Evolutionary conservation across 164 flowering plant genomes (phyloP).

Genomic region (Nymphaea colorata): DNA sequence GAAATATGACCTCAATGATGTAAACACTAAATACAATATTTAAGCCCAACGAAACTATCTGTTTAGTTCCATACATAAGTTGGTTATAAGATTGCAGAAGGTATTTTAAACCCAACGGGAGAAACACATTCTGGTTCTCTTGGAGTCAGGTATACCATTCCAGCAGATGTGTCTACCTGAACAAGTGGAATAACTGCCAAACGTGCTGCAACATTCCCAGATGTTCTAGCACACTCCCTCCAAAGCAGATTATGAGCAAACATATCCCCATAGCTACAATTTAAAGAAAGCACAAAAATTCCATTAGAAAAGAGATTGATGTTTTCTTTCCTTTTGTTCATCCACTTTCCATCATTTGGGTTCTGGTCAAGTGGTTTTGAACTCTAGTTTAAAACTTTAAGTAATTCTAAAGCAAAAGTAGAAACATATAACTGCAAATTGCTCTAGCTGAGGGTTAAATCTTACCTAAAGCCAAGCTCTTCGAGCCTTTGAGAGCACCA

Average conservation of each 20-base stretch:
- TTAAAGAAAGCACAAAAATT: neutral
- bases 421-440: too few relatives aligned
- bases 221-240: slow-evolving; percentile 89
- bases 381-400: too few relatives aligned
- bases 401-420: neutral
- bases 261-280: slow-evolving; percentile 86
- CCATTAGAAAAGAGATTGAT: neutral
- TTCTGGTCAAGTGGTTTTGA: neutral
- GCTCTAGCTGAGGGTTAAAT: neutral
- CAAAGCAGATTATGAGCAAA: slow-evolving; percentile 95
- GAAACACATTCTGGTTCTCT: neutral
- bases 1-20: too few relatives aligned
- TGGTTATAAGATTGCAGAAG: too few relatives aligned
- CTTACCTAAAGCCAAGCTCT: slow-evolving; percentile 87
- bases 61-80: too few relatives aligned
- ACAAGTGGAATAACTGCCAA: slow-evolving; percentile 84
- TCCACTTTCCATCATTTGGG: neutral
- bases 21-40: too few relatives aligned
- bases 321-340: neutral
- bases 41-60: too few relatives aligned
- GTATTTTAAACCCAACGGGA: too few relatives aligned
- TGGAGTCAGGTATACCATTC: neutral
- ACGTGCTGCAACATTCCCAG: slow-evolving; percentile 78
- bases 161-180: slow-evolving; percentile 36
- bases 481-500: slow-evolving; percentile 92